These are phyloP conservation scores for Trametes elegans DNA, from an alignment of 768 basidiomycete genomes.

Conservation along the genomic window DNA sequence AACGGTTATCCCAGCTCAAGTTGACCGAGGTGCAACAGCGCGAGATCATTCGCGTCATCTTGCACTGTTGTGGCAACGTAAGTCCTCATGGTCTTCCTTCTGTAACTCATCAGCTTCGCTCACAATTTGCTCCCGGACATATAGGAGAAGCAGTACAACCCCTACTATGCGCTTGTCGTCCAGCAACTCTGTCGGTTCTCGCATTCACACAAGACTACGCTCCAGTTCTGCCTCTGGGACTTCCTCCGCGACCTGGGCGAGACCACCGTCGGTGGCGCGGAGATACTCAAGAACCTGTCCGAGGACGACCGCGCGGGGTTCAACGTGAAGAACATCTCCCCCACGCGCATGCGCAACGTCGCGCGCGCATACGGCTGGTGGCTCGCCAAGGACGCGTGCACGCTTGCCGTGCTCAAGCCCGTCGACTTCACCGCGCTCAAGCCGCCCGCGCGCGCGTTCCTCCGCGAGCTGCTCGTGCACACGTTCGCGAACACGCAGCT, in stretches of 20 bases:
- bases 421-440: constrained; percentile 82
- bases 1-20: constrained; percentile 79
- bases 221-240: constrained; percentile 97
- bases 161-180: constrained; percentile 89
- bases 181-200: constrained; percentile 77
- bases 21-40: constrained; percentile 89
- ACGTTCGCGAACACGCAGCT: constrained; percentile 76
- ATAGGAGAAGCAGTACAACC: constrained; percentile 91
- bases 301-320: constrained; percentile 44
- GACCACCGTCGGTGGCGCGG: constrained; percentile 73
- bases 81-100: constrained; percentile 20
- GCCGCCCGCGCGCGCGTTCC: constrained; percentile 58
- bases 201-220: constrained; percentile 85
- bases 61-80: constrained; percentile 93
- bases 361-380: constrained; percentile 92
- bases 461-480: constrained; percentile 66
- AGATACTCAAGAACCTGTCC: constrained; percentile 60
- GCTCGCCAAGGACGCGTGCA: constrained; percentile 79
- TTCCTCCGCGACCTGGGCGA: constrained; percentile 92
- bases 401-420: constrained; percentile 84
- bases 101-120: background rate
- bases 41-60: constrained; percentile 87
- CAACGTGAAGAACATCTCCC: constrained; percentile 53
- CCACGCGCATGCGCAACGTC: constrained; percentile 62
- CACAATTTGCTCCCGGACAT: constrained; percentile 1